These are phyloP conservation scores for Vaccinium myrtillus DNA, from an alignment of 148 eudicot genomes.

Conservation along the genomic window DNA sequence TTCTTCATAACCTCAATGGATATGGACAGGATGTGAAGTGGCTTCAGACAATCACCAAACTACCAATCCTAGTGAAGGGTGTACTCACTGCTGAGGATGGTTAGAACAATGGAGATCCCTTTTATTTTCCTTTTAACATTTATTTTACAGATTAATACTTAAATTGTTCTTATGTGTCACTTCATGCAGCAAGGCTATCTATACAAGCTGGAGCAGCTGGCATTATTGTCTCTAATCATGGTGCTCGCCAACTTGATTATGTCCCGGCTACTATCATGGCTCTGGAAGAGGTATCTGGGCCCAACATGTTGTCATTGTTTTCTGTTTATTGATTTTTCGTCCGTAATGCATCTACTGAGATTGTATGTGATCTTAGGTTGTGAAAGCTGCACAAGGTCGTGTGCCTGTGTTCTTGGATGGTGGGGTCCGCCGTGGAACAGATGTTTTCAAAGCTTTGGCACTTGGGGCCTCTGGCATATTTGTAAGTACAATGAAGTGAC, in stretches of 20 bases:
- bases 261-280: slow-evolving; percentile 96
- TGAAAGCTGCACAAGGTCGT: slow-evolving; percentile 90
- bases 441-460: slow-evolving; percentile 98
- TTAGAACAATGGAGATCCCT: slow-evolving; percentile 22
- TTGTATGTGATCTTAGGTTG: slow-evolving; percentile 53
- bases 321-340: background rate
- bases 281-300: slow-evolving; percentile 74
- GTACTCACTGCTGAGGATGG: slow-evolving; percentile 93
- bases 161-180: background rate
- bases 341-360: background rate
- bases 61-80: slow-evolving; percentile 99
- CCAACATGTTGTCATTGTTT: background rate
- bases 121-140: background rate
- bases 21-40: slow-evolving; percentile 81
- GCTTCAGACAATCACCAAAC: slow-evolving; percentile 89
- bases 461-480: slow-evolving; percentile 93
- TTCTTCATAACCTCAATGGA: background rate
- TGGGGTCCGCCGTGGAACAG: slow-evolving; percentile 97
- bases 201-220: slow-evolving; percentile 92
- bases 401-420: slow-evolving; percentile 97
- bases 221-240: slow-evolving; percentile 94
- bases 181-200: slow-evolving; percentile 72
- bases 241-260: slow-evolving; percentile 98
- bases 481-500: slow-evolving; percentile 48
- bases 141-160: background rate